phyloP scores from a whole-genome alignment of 768 basidiomycete species.

The Paxillus ammoniavirescens region DNA sequence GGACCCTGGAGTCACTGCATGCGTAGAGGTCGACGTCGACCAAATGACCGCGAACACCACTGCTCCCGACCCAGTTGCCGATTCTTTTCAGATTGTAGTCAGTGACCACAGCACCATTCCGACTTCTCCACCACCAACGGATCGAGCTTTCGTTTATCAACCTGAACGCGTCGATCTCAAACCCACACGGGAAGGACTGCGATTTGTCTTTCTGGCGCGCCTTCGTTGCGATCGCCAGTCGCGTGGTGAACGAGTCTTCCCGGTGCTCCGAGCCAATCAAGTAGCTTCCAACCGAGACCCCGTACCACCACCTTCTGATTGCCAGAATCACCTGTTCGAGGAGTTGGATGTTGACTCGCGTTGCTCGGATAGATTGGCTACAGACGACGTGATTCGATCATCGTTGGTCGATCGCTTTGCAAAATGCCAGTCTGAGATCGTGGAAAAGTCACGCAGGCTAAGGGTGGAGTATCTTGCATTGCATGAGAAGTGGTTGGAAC shows the following conservation, averaged over 20 bases:
- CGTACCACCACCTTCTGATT: constrained; percentile 28
- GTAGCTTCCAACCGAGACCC: constrained; percentile 36
- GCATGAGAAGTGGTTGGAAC: constrained; percentile 70
- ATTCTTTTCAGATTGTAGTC: constrained; percentile 27
- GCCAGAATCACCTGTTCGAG: constrained; percentile 46
- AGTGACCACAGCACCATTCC: constrained; percentile 25
- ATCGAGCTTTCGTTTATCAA: constrained; percentile 8
- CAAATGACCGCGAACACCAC: constrained; percentile 6
- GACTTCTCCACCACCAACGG: constrained; percentile 2
- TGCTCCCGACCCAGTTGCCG: constrained; percentile 7
- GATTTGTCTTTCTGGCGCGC: constrained; percentile 60
- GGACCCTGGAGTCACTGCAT: constrained; percentile 12
- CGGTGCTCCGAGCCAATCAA: constrained; percentile 61
- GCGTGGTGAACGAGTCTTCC: constrained; percentile 59
- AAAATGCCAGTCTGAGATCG: constrained; percentile 46
- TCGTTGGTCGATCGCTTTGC: constrained; percentile 55
- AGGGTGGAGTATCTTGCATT: constrained; percentile 64
- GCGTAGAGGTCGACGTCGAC: constrained; percentile 6
- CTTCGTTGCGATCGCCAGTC: constrained; percentile 59
- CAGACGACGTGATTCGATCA: constrained; percentile 41
- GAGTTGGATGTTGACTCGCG: constrained; percentile 43
- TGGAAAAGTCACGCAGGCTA: constrained; percentile 55
- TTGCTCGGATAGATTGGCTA: constrained; percentile 33
- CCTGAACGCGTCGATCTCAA: constrained; percentile 23
- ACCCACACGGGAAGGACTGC: constrained; percentile 58